Evolutionary conservation across 345 rosid genomes (phyloP), one percentile per base, ranked within the genome.

Genomic region (Turnera subulata): DNA sequence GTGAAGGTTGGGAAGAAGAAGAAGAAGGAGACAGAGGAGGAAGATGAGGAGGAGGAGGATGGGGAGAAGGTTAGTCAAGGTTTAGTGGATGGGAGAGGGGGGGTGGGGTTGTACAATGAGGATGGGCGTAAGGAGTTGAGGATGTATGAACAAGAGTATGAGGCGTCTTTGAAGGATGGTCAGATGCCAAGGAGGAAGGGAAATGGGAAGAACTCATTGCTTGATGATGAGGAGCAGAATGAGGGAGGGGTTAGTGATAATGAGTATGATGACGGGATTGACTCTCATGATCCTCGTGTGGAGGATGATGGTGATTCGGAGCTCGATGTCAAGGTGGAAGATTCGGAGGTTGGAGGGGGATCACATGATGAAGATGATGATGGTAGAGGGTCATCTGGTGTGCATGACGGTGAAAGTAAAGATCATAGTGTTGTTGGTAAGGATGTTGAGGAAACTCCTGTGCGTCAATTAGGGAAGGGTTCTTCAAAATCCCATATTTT

Each of bases 61-160:
- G 45, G 16, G 45, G 45, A 42, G 14, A 66, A 70, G 60, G 75
- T 16, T 46, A 35, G 35, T 29, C 35, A 29, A 3, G 35, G 35
- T 29, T 88, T 69, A n/a, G 98, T 88, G 73, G 88, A 90, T 24
- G 98, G 96, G 39, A 80, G 87, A 37, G 75, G 86, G 61, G 96
- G 89, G 53, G 63, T 92, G 40, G 79, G 80, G 59, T 80, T 53
- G 76, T 93, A 82, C n/a, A n/a, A 92, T 69, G 98, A 92, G 73
- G 88, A 90, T 24, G 98, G 96, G 39, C 81, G 87, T 40, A 76
- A 89, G 61, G 96, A 92, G 53, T 65, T 92, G 40, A 80, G 80
- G 59, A 82, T 53, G 76, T 93, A 82, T 65, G 96, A 93, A 78
- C 84, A 70, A 0, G 88, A 86, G 78, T 93, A 86, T 53, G 89